These are phyloP conservation scores for Spathaspora passalidarum DNA, from an alignment of 805 yeast species.

Conservation along the genomic window DNA sequence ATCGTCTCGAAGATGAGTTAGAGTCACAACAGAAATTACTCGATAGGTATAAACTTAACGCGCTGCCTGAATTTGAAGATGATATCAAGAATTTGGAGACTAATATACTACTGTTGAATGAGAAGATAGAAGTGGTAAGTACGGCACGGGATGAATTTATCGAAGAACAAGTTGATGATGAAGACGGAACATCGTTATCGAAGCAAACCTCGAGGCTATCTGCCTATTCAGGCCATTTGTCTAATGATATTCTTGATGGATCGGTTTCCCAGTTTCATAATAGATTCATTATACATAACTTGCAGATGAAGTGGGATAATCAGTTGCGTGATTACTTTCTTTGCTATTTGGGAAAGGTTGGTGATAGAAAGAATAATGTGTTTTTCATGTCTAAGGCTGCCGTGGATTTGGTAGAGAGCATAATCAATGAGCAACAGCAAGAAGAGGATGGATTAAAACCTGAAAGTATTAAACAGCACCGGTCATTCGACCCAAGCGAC, in stretches of 20 bases:
- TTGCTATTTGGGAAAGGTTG: slow-evolving; percentile 48
- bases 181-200: slow-evolving; percentile 6
- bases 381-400: slow-evolving; percentile 51
- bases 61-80: slow-evolving; percentile 2
- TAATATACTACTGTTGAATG: slow-evolving; percentile 10
- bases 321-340: slow-evolving; percentile 59
- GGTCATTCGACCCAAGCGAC: background rate
- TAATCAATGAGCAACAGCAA: slow-evolving; percentile 20
- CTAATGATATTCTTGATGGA: slow-evolving; percentile 24
- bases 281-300: slow-evolving; percentile 67
- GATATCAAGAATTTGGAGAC: slow-evolving; percentile 10
- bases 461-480: background rate
- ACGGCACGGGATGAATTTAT: slow-evolving; percentile 21
- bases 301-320: slow-evolving; percentile 79
- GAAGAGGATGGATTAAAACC: background rate
- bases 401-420: slow-evolving; percentile 45
- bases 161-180: slow-evolving; percentile 5
- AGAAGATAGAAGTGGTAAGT: slow-evolving; percentile 24
- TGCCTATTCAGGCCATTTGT: slow-evolving; percentile 27
- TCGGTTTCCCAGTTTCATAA: slow-evolving; percentile 49
- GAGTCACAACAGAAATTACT: slow-evolving; percentile 20
- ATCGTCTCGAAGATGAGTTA: slow-evolving; percentile 24
- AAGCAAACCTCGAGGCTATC: slow-evolving; percentile 20
- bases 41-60: slow-evolving; percentile 15
- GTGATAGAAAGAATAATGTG: slow-evolving; percentile 40